Percentiles rank a stretch among this genome's conserved stretches.
Evolutionary conservation across 1,284 basidiomycete species (phyloP).

Genomic region (Baeospora myosura): DNA sequence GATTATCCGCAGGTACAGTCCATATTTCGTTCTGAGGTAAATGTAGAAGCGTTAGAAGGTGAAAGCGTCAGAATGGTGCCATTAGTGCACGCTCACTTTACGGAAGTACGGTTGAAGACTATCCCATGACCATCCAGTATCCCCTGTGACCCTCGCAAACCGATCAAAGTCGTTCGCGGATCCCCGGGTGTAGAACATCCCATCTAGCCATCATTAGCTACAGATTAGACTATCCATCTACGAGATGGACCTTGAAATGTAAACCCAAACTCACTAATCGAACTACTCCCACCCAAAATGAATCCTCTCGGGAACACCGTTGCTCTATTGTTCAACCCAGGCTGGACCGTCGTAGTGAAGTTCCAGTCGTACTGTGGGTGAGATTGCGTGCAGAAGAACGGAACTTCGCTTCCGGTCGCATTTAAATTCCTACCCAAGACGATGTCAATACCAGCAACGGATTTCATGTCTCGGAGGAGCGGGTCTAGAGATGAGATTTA

Average conservation of each 20-base stretch:
- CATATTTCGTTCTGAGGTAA: slow-evolving; percentile 18
- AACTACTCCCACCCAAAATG: slow-evolving; percentile 30
- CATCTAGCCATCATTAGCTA: background rate
- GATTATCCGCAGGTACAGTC: slow-evolving; percentile 11
- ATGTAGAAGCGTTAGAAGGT: background rate
- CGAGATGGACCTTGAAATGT: too few relatives aligned
- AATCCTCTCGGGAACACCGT: slow-evolving; percentile 25
- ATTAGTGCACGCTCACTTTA: slow-evolving; percentile 16
- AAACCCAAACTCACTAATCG: slow-evolving; percentile 29
- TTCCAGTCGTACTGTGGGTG: slow-evolving; percentile 25
- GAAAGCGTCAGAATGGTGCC: too few relatives aligned
- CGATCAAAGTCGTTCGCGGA: slow-evolving; percentile 3
- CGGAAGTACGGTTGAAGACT: slow-evolving; percentile 18
- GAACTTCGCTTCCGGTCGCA: slow-evolving; percentile 11
- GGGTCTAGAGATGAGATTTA: background rate
- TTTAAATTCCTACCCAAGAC: background rate
- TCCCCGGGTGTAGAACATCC: slow-evolving; percentile 2
- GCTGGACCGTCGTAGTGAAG: slow-evolving; percentile 26
- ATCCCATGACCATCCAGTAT: slow-evolving; percentile 13
- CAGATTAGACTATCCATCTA: too few relatives aligned
- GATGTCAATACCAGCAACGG: too few relatives aligned
- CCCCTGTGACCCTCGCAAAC: background rate
- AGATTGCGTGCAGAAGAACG: slow-evolving; percentile 14
- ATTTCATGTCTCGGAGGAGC: background rate
- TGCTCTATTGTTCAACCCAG: slow-evolving; percentile 21